A percentile compares a stretch with the other conserved stretches of the same genome.
phyloP scores from a whole-genome alignment of 768 basidiomycete species.

The Royoungia palumana region DNA sequence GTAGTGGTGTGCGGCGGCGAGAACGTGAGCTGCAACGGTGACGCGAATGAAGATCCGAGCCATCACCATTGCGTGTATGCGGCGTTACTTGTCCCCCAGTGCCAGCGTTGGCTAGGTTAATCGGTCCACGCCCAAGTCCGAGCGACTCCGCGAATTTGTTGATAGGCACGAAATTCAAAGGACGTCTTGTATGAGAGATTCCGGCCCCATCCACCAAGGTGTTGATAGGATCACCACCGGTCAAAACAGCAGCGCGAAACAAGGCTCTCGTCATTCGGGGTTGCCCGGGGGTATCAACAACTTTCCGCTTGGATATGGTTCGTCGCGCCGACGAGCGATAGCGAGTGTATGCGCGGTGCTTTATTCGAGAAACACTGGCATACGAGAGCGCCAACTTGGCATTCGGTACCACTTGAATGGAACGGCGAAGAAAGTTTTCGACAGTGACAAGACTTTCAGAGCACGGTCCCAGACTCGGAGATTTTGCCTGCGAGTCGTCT shows the following conservation, averaged over 20 bases:
- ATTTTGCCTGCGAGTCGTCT: not conserved
- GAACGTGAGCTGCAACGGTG: not conserved
- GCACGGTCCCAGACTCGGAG: not conserved
- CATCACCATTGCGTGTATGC: conserved; percentile 1
- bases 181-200: conserved; percentile 17
- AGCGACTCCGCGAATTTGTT: conserved; percentile 15
- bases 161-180: conserved; percentile 28
- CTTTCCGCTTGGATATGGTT: not conserved
- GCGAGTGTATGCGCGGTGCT: conserved; percentile 20
- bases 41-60: not conserved
- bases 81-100: not conserved
- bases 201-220: conserved; percentile 9
- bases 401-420: not conserved
- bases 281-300: not conserved
- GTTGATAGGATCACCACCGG: conserved; percentile 24
- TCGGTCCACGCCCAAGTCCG: not conserved
- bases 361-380: not conserved
- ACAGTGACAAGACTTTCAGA: conserved; percentile 20
- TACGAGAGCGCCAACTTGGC: not conserved
- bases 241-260: conserved; percentile 26
- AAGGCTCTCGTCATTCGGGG: conserved; percentile 12
- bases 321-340: not conserved
- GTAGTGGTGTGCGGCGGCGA: conserved; percentile 16
- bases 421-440: conserved; percentile 23
- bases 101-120: not conserved